Evolutionary conservation across 495 filamentous ascomycete species (phyloP).

Genomic region (Aspergillus asperescens): DNA sequence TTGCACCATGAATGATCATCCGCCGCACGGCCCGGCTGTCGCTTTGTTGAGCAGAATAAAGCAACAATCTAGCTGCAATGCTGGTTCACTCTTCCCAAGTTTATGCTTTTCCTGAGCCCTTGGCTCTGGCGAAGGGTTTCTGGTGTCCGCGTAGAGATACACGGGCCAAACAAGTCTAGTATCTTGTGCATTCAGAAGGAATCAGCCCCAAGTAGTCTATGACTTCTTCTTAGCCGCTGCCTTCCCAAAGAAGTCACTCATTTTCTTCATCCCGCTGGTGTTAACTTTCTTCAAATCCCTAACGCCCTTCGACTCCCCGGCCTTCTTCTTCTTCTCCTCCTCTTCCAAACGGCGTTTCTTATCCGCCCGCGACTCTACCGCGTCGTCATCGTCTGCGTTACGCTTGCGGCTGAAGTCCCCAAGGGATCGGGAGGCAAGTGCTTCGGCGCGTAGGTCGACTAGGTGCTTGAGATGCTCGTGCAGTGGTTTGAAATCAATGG

Average conservation of each 20-base stretch:
- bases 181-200: background rate
- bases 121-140: background rate
- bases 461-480: slow-evolving; percentile 61
- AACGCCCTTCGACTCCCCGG: slow-evolving; percentile 64
- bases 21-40: background rate
- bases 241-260: slow-evolving; percentile 91
- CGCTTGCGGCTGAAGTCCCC: slow-evolving; percentile 75
- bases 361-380: slow-evolving; percentile 40
- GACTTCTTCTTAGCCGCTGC: slow-evolving; percentile 40
- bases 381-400: slow-evolving; percentile 62
- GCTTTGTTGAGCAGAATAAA: too few species aligned
- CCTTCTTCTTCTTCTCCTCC: slow-evolving; percentile 72
- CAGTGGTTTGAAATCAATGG: slow-evolving; percentile 64
- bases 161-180: background rate
- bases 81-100: background rate
- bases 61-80: too few species aligned
- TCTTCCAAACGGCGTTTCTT: slow-evolving; percentile 66
- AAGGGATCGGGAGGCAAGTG: slow-evolving; percentile 56
- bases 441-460: slow-evolving; percentile 60
- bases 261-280: slow-evolving; percentile 89
- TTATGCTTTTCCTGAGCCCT: background rate
- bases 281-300: slow-evolving; percentile 82
- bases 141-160: background rate
- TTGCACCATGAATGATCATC: background rate
- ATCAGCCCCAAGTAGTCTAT: background rate